These are phyloP conservation scores for Halenospora varia DNA, from an alignment of 495 filamentous ascomycete genomes.

Conservation along the genomic window DNA sequence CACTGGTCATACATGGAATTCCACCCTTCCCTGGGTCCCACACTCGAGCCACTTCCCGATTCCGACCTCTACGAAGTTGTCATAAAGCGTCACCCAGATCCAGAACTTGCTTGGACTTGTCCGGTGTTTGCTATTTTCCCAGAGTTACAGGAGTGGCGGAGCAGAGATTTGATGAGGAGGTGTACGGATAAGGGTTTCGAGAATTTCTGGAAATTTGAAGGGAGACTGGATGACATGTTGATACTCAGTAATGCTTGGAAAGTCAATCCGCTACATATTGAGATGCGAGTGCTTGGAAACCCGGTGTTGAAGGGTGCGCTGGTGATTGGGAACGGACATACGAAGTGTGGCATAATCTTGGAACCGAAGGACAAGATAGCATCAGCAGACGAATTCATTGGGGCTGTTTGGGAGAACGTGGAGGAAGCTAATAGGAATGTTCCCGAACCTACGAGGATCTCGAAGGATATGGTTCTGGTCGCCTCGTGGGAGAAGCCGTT, in stretches of 20 bases:
- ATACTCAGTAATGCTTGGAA: constrained; percentile 61
- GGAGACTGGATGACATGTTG: constrained; percentile 56
- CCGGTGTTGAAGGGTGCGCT: constrained; percentile 42
- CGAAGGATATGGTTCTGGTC: constrained; percentile 35
- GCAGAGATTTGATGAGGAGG: constrained; percentile 41
- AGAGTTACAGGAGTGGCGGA: constrained; percentile 42
- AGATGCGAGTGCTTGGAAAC: constrained; percentile 40
- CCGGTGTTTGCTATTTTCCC: constrained; percentile 51
- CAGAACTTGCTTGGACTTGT: constrained; percentile 31
- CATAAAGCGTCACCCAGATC: constrained; percentile 38
- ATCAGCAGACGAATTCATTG: constrained; percentile 22
- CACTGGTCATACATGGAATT: constrained; percentile 52
- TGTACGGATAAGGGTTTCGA: constrained; percentile 26
- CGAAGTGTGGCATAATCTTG: constrained; percentile 47
- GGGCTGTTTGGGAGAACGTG: constrained; percentile 28
- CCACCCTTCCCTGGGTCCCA: constrained; percentile 41
- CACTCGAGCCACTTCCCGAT: constrained; percentile 30
- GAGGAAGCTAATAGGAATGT: constrained; percentile 41
- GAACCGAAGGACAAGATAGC: constrained; percentile 32
- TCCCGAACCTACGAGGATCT: constrained; percentile 41
- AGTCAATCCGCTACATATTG: constrained; percentile 52
- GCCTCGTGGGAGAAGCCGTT: constrained; percentile 45
- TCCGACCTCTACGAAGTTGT: constrained; percentile 45
- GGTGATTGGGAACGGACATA: constrained; percentile 44
- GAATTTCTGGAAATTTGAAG: constrained; percentile 44